Base-by-base conservation (phyloP, 129 eudicot genomes). In the Scalesia atractyloides region DNA sequence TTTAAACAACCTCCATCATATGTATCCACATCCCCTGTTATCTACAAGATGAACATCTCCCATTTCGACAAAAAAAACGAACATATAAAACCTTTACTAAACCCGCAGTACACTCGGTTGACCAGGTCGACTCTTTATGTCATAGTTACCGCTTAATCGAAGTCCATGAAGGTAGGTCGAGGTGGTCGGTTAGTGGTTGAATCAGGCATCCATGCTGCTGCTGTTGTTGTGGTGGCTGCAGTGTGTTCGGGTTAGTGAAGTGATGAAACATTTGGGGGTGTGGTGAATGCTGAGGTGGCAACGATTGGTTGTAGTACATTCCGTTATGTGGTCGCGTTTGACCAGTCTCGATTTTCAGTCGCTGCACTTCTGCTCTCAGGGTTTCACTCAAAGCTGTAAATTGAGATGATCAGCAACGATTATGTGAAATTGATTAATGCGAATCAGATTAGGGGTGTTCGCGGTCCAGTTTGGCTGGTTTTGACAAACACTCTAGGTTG, bases 281-380 rank as follows among this genome's bases (percentile, higher is more conserved):
- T 30, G 86, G 41, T 5, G 80, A 44, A 61, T 72, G 82, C 68
- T 88, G 90, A 8, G 91, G 82, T 41, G 81, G 84, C 58, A 82
- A 67, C 41, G 49, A 78, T 44, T 83, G 84, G 78, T 69, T 82
- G 69, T 64, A 73, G 74, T 61, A 74, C 80, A 77, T 87, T 41
- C 88, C 94, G 34, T 82, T 89, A 72, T 58, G 82, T 8, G 84
- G 74, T 64, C 86, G 92, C 20, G 82, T 68, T 84, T 93, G 88
- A 44, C 98, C 91, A 0, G 88, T 85, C 58, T 88, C 90, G 18
- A 92, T 82, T 84, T 87, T 92, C 19, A 92, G 95, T 18, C 88
- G 85, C 76, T 92, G 91, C 73, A 92, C 88, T 82, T 92, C 98
- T 50, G 91, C 88, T 79, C 88, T 86, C 69, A 92, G 80, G 49